Evolutionary conservation across 768 basidiomycete genomes (phyloP).

Genomic region (Psilocybe azurescens): DNA sequence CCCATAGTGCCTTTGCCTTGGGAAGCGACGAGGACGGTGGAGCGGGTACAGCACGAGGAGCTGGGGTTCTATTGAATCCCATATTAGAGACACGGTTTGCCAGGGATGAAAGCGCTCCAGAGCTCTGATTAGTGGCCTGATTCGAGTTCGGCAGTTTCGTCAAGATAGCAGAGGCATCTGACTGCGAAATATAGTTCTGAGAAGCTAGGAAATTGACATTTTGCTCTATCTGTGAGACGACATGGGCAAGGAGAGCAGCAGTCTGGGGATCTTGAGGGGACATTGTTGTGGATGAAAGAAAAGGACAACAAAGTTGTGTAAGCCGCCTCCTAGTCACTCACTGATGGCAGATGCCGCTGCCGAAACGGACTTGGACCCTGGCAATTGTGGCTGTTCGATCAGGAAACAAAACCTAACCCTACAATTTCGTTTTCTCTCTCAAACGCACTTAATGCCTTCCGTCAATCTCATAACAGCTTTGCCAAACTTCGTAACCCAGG

Average conservation of each 20-base stretch:
- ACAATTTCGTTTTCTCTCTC: slow-evolving; percentile 2
- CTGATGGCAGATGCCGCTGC: background rate
- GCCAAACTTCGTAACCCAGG: slow-evolving; percentile 48
- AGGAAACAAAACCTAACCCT: slow-evolving; percentile 15
- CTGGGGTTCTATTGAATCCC: slow-evolving; percentile 13
- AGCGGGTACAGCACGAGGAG: slow-evolving; percentile 15
- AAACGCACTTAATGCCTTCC: slow-evolving; percentile 38
- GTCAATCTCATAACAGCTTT: slow-evolving; percentile 40
- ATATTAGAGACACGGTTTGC: slow-evolving; percentile 22
- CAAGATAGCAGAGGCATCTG: slow-evolving; percentile 55
- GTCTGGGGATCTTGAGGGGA: slow-evolving; percentile 38
- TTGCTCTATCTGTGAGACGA: slow-evolving; percentile 59
- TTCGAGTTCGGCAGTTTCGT: slow-evolving; percentile 47
- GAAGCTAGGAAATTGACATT: slow-evolving; percentile 63
- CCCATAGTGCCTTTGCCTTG: slow-evolving; percentile 66
- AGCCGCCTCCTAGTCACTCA: background rate
- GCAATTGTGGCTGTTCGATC: slow-evolving; percentile 7
- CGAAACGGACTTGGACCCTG: background rate
- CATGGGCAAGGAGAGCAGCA: slow-evolving; percentile 60
- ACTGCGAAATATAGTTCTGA: slow-evolving; percentile 55
- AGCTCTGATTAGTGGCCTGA: slow-evolving; percentile 13
- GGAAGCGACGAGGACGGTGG: slow-evolving; percentile 23
- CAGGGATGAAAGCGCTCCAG: slow-evolving; percentile 25
- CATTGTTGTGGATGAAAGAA: slow-evolving; percentile 28
- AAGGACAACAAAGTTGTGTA: slow-evolving; percentile 4